phyloP scores from a whole-genome alignment of 176 grass and related monocot genomes.

The Triticum aestivum region IWGSC_CS_RefSeq_v2.1 NC_057814.1:341619185-341619684 shows the following conservation, averaged over 20 bases:
- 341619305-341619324: neutral
- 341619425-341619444: constrained; percentile 1
- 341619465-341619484: neutral
- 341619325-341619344: too few relatives aligned
- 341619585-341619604: neutral
- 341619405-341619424: neutral
- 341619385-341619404: neutral
- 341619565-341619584: constrained; percentile 4
- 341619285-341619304: neutral
- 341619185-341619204: neutral
- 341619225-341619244: neutral
- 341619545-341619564: constrained; percentile 9
- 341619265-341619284: neutral
- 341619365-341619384: neutral
- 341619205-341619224: neutral
- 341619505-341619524: neutral
- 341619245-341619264: neutral
- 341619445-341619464: constrained; percentile 1
- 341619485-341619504: neutral
- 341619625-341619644: constrained; percentile 27
- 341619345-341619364: too few relatives aligned
- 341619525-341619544: constrained; percentile 20
- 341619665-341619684: constrained; percentile 95
- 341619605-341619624: constrained; percentile 16
- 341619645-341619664: constrained; percentile 77